phyloP scores from a whole-genome alignment of 306 rosid species.

The Gleditsia sinensis region DNA sequence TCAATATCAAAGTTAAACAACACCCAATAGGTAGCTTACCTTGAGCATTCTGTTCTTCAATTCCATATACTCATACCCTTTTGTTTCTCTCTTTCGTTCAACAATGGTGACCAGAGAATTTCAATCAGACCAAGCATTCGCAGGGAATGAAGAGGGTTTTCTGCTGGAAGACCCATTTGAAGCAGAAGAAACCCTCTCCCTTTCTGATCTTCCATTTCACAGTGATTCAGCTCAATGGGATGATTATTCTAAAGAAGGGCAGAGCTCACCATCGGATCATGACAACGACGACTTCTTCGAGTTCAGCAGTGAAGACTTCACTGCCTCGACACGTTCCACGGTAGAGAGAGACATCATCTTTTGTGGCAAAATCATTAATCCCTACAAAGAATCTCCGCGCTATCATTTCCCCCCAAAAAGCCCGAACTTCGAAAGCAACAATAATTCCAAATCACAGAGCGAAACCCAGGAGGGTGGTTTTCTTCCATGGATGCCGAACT shows the following conservation, averaged over 20 bases:
- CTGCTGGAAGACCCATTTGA: slow-evolving; percentile 46
- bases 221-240: slow-evolving; percentile 46
- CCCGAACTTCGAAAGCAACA: neutral
- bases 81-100: neutral
- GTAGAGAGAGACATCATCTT: slow-evolving; percentile 55
- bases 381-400: slow-evolving; percentile 45
- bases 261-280: slow-evolving; percentile 11
- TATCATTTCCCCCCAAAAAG: neutral
- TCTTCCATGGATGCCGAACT: slow-evolving; percentile 26
- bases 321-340: slow-evolving; percentile 33
- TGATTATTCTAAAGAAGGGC: slow-evolving; percentile 43
- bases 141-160: slow-evolving; percentile 32
- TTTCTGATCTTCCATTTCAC: slow-evolving; percentile 71
- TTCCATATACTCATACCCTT: neutral
- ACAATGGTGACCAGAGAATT: slow-evolving; percentile 45
- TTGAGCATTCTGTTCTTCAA: neutral
- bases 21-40: neutral
- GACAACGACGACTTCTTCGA: slow-evolving; percentile 62
- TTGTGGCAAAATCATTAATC: slow-evolving; percentile 76
- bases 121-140: slow-evolving; percentile 4
- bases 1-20: too few species aligned
- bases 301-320: slow-evolving; percentile 67
- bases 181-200: slow-evolving; percentile 70
- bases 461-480: neutral
- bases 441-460: too few species aligned